Evolutionary conservation across 306 rosid species (phyloP), one percentile per base, ranked within the genome.

Genomic region (Castanea mollissima): DNA sequence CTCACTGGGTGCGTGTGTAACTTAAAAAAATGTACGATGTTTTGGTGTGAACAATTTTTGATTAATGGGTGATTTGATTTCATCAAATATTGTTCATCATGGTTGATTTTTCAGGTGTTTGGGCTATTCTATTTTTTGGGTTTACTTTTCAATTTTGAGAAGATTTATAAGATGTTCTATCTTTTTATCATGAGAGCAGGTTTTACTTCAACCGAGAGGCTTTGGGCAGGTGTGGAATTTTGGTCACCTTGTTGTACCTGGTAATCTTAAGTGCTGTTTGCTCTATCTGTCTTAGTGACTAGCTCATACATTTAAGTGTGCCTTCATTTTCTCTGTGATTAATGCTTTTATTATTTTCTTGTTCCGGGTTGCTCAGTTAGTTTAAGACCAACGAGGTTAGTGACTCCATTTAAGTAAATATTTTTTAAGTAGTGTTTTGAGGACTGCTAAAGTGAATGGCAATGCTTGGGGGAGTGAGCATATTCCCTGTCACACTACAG

Each of bases 321-420:
- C 70, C 25, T 62, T 72, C 21, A 65, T 59, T 69, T 44, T 68
- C 55, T 72, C 23, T 69, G 58, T 65, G 76, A 78, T 76, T 82
- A 56, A 41, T 62, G 46, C 59, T 59, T 62, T 46, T 41, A 41
- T 35, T 46, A 35, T 15, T 32, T 57, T 70, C 46, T 76, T 79
- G 51, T 56, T 81, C 55, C 87, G 90, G 98, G 92, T 74, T 46
- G 88, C 80, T 71, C 75, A 65, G 69, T 72, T 75, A 85, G 86
- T 77, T 72, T 76, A 44, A 73, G 81, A 74, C 81, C 85, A n/a
- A 60, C 41, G 35, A 90, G 94, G 98, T 93, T 79, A 77, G 92
- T 87, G 64, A 65, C 60, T 6, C 81, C 25, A 69, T n/a, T 69
- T 38, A n/a, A 38, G 10, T 13, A 38, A 11, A 14, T 27, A 13